Conservation (phyloP, 2,329 filamentous ascomycete genomes). For the Cryphonectria nitschkei region DNA sequence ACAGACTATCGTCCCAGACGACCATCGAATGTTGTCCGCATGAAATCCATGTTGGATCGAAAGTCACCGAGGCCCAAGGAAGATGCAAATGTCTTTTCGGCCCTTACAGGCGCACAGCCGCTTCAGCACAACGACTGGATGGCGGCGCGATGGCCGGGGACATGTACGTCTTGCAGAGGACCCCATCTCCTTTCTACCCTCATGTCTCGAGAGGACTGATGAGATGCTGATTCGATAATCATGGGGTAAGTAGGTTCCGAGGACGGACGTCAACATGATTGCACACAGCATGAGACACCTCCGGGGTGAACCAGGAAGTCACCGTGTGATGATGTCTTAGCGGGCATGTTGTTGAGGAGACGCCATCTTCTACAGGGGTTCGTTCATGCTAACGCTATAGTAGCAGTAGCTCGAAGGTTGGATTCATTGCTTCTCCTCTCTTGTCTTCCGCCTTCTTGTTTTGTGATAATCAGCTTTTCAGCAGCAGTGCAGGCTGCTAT, state of each 20-base stretch:
- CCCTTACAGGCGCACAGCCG: slow-evolving; percentile 25
- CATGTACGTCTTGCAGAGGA: background rate
- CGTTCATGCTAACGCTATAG: background rate
- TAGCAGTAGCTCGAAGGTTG: background rate
- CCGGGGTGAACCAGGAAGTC: background rate
- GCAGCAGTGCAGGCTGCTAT: background rate
- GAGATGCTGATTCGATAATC: background rate
- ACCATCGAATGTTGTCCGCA: slow-evolving; percentile 17
- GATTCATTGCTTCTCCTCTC: background rate
- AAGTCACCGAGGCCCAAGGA: slow-evolving; percentile 13
- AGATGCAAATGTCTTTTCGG: slow-evolving; percentile 18
- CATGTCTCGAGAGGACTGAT: background rate
- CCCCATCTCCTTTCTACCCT: too few relatives aligned
- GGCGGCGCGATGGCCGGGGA: slow-evolving; percentile 8
- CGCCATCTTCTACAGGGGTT: background rate
- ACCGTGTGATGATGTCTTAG: too few relatives aligned
- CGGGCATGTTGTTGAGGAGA: background rate
- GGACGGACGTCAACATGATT: slow-evolving; percentile 6
- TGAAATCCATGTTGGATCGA: slow-evolving; percentile 22
- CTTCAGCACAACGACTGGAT: slow-evolving; percentile 12
- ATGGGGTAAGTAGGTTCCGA: background rate
- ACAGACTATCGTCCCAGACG: slow-evolving; percentile 24
- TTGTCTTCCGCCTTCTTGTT: background rate
- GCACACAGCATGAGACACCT: slow-evolving; percentile 1
- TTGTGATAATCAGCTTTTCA: background rate